Base-by-base conservation (phyloP, 768 basidiomycete genomes). In the Pholiota microspora region DNA sequence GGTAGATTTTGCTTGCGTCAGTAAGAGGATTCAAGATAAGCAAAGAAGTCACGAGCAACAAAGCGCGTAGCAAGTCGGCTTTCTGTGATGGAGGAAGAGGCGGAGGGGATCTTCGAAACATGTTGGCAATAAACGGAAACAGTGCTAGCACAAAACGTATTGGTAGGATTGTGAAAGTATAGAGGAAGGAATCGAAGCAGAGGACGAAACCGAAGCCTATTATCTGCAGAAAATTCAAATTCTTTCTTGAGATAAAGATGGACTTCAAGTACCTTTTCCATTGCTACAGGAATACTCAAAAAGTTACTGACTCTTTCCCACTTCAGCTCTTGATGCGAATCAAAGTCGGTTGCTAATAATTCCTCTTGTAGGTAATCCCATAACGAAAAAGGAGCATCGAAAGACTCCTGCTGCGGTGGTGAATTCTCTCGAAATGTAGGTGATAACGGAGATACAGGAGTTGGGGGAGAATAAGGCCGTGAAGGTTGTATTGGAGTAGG, bases 251-350 rank as follows among this genome's bases (percentile, higher is more conserved):
- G 15, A 27, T 46, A 15, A 34, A n/a, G n/a, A n/a, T n/a, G n/a
- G 2, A 15, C 18, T 46, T 28, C 45, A 0, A 5, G n/a, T 56
- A 91, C 95, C 81, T 96, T 95, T 71, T 99, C 97, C 60, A 95
- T 84, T 3, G 95, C 94, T 8, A 92, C 62, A 1, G 97, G 97
- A 45, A 98, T 94, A 49, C 81, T 87, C 54, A 99, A 71, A 67
- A 98, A 99, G 70, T 98, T 98, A 67, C 92, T 88, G 53, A 99
- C 94, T 12, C 97, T 78, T 65, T 98, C 96, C 89, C 94, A 93
- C 69, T 94, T 94, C 61, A 92, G 75, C 65, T 94, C 94, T 62
- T 96, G 92, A 59, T 94, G 92, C 0, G 89, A 92, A 69, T 96
- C 93, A 66, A 93, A 92, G 70, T 96, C 92, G n/a, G 91, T 94